Conservation (phyloP, 331 rosid genomes). For the Prunus yedoensis region DNA sequence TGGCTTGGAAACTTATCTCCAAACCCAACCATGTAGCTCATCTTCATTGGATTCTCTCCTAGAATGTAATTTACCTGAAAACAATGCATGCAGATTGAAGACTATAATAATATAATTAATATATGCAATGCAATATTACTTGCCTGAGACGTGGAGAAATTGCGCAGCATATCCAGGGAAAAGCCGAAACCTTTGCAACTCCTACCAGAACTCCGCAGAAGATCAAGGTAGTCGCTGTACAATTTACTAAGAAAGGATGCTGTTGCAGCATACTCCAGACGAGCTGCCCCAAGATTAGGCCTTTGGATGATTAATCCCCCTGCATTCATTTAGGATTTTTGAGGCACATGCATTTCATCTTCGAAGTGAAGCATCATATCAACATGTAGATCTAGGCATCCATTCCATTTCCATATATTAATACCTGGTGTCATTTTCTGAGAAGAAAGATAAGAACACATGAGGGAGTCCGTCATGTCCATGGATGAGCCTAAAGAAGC, state of each 20-base stretch:
- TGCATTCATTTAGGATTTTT: slow-evolving; percentile 5
- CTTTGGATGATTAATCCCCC: slow-evolving; percentile 68
- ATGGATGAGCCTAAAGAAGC: slow-evolving; percentile 45
- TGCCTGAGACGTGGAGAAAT: slow-evolving; percentile 66
- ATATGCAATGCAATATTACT: not conserved
- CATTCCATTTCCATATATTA: slow-evolving; percentile 8
- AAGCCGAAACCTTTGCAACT: slow-evolving; percentile 39
- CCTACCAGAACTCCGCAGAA: slow-evolving; percentile 39
- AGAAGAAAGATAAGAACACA: slow-evolving; percentile 57
- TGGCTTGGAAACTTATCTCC: slow-evolving; percentile 62
- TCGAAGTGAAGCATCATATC: not conserved
- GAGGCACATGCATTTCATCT: not conserved
- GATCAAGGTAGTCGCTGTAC: slow-evolving; percentile 71
- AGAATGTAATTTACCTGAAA: slow-evolving; percentile 58
- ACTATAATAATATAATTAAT: too few relatives aligned
- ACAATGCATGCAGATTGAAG: not conserved
- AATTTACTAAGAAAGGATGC: slow-evolving; percentile 75
- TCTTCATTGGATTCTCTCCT: slow-evolving; percentile 77
- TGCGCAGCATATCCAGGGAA: slow-evolving; percentile 47
- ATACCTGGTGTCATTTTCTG: slow-evolving; percentile 57
- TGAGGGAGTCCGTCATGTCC: slow-evolving; percentile 46
- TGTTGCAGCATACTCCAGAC: slow-evolving; percentile 71
- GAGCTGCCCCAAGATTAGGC: slow-evolving; percentile 36
- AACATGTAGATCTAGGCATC: too few relatives aligned
- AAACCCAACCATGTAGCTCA: slow-evolving; percentile 74